Evolutionary conservation across 108 stramenopile species (phyloP), one percentile per base, ranked within the genome.

Genomic region (Cylindrotheca fusiformis): DNA sequence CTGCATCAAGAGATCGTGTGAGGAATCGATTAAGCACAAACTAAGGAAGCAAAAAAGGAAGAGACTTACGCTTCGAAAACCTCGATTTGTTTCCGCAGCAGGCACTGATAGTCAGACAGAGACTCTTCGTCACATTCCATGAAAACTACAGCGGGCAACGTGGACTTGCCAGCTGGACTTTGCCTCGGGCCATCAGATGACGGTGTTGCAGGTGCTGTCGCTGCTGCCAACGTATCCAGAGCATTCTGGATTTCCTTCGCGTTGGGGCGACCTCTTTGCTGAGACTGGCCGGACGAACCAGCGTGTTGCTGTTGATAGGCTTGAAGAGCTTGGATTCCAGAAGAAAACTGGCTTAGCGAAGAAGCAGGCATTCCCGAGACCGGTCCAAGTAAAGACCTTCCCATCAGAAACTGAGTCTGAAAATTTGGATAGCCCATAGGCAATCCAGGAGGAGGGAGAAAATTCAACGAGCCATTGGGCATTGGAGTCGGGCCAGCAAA

Each of bases 61-160:
- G 8, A 12, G 12, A 32, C 20, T 4, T 33, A 30, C 5, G 85
- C 85, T 33, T 71, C 76, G 45, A 86, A 86, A 3, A 81, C 41
- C 55, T 82, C 81, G 32, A 86, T 73, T 55, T 86, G 78, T 29
- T 79, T 74, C 12, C 85, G 72, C 26, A 86, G 63, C 63, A 76
- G 58, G 67, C 77, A 79, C 51, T 86, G 85, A 55, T 82, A 81
- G 41, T 68, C 68, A 4, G 82, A 80, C 6, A 87, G 62, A 49
- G 63, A 57, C 29, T 78, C 65, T 32, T 79, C 78, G 53, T 85
- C 84, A 50, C 78, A 79, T n/a, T 66, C 63, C 69, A 74, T 71
- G 49, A 54, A 71, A 19, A 76, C 60, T 12, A 55, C 32, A 19
- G 32, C 31, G 3, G 67, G 49, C 14, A 41, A 14, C 10, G 36